Base-by-base conservation (phyloP, 371 early-diverging fungal species). In the Apophysomyces trapeziformis region DNA sequence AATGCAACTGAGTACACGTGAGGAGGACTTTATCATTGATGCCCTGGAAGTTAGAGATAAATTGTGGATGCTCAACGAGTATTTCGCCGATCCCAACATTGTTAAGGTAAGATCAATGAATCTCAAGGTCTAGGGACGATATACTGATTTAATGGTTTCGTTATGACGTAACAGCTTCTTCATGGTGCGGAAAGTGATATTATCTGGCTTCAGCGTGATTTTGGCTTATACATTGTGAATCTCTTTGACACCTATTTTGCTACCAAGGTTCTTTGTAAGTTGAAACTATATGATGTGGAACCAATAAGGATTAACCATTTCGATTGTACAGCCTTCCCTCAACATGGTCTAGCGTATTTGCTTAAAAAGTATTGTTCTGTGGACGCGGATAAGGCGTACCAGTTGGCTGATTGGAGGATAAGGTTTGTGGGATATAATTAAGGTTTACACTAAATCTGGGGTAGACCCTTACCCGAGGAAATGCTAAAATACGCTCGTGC, bases 181-280 rank as follows among this genome's bases (percentile, higher is more conserved):
- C 99, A 99, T 74, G 99, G 99, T 75, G 97, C 99, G 12, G 94
- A 95, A 7, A 86, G 80, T 75, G 99, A 99, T 88, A 89, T 98
- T n/a, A 75, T 88, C 57, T 99, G 99, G 99, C 86, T 99, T 56
- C 99, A 99, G 77, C 86, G 93, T 14, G 99, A 99, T 73, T 96
- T 99, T 76, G 97, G 97, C 14, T 76, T 96, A 4, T 99, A 98
- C 67, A 81, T 99, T 60, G 98, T 98, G 14, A 92, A 94, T 65
- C 71, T 99, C 16, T 98, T 98, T 77, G 99, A 99, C 80, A 98
- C 99, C 0, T 98, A 90, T 74, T 94, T 94, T 66, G 98, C 98
- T 9, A 89, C 97, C 3, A 85, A 94, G 46, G 80, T 90, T 26
- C 84, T 98, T 11, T 88, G 88, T 76, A 73, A 45, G 72, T 60